Conservation (phyloP, 306 rosid species). For the Trifolium repens region DNA sequence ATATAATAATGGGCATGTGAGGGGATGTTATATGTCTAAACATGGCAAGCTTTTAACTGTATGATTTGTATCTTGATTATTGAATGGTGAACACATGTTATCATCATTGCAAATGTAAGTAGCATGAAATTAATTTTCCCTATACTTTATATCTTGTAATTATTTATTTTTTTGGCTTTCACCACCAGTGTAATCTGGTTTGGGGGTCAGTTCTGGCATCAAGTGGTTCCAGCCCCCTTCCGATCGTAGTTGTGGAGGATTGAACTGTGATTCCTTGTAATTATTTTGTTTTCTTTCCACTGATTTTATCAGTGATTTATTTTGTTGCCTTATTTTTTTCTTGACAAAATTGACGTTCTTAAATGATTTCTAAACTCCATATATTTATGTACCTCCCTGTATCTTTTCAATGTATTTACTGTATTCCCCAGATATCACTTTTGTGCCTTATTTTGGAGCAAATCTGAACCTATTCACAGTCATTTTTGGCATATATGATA, state of each 20-base stretch:
- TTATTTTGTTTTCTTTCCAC: slow-evolving; percentile 15
- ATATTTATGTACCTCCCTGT: slow-evolving; percentile 16
- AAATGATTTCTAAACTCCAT: slow-evolving; percentile 9
- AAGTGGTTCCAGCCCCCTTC: too few species aligned
- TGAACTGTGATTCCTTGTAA: neutral
- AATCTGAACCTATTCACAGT: slow-evolving; percentile 3
- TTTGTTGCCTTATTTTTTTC: slow-evolving; percentile 30
- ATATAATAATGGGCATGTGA: neutral
- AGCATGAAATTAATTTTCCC: slow-evolving; percentile 11
- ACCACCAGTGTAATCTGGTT: too few species aligned
- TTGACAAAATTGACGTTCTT: slow-evolving; percentile 15
- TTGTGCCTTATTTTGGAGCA: slow-evolving; percentile 20
- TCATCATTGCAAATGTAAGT: slow-evolving; percentile 23
- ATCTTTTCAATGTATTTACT: slow-evolving; percentile 6
- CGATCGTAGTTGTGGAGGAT: too few species aligned
- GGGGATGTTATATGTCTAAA: slow-evolving; percentile 6
- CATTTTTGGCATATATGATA: neutral
- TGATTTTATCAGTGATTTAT: neutral
- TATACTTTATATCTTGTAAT: neutral
- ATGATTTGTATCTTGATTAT: slow-evolving; percentile 20
- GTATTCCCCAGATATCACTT: neutral
- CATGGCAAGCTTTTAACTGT: neutral
- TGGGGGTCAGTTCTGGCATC: too few species aligned
- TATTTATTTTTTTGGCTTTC: neutral
- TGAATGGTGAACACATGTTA: slow-evolving; percentile 24